Evolutionary conservation across 345 rosid genomes (phyloP), one percentile per base, ranked within the genome.

Genomic region (Cardamine resedifolia): DNA sequence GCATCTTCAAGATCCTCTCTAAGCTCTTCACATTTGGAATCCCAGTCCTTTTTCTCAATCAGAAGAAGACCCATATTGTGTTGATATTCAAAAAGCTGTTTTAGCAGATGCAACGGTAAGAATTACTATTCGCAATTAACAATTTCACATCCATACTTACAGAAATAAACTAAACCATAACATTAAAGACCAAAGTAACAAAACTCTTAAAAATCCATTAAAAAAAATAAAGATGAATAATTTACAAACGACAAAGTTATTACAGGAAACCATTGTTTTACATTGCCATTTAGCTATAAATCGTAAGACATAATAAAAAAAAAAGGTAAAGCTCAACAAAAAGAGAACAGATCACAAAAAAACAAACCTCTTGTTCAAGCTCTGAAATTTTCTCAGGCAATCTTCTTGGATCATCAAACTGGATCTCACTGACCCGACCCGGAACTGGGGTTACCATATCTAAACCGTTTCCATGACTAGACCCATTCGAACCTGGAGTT

Each of bases 11-110:
- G 33, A 28, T 81, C 86, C 24, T 77, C 82, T 51, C 64, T 84
- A 65, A 95, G 88, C 48, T 88, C 90, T 59, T 90, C 97, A 69
- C 64, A 79, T 80, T 84, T 84, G 26, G 85, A 79, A 75, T 67
- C 74, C 96, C 99, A 95, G 24, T 91, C 96, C 79, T 85, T 90
- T 75, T 95, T 84, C 86, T 95, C 99, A 30, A 95, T 83, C 80
- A 95, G 81, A 61, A 95, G 91, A 73, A 95, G 90, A 30, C 97
- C 99, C 96, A 95, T 84, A 66, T 84, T 91, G 78, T 91, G 91
- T 60, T 94, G 98, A 75, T 94, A 94, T 10, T 91, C 96, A 43
- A 88, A 95, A 47, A 95, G 93, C 99, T 95, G 90, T 10, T 26
- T 18, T 19, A 6, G 15, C 38, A 58, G 45, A 34, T 12, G 10